A percentile compares a stretch with the other conserved stretches of the same genome.
phyloP scores from a whole-genome alignment of 1,284 basidiomycete species.

The Laetiporus sulphureus region DNA sequence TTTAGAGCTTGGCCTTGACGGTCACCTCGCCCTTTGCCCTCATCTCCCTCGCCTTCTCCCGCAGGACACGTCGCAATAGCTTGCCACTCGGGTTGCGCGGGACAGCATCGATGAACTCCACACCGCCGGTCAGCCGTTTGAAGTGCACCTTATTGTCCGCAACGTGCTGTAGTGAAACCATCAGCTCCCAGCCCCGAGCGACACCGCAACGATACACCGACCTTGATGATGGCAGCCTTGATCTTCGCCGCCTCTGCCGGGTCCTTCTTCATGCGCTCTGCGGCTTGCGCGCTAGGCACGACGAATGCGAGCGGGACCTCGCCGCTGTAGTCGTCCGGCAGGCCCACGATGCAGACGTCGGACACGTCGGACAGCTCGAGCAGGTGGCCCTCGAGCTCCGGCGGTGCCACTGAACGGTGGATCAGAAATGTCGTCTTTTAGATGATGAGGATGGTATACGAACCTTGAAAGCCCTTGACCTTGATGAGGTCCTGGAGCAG shows the following conservation, averaged over 20 bases:
- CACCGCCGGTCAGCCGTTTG: conserved; percentile 18
- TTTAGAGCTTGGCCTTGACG: conserved; percentile 5
- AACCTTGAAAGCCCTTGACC: conserved; percentile 56
- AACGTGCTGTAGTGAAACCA: conserved; percentile 15
- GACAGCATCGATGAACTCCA: conserved; percentile 20
- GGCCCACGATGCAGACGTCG: conserved; percentile 69
- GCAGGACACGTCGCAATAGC: conserved; percentile 18
- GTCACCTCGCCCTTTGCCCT: neutral
- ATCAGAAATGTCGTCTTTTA: conserved; percentile 14
- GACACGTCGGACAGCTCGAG: conserved; percentile 64
- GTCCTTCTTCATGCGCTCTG: conserved; percentile 12
- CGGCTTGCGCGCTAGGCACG: conserved; percentile 42
- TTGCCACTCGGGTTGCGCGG: conserved; percentile 23
- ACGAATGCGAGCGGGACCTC: conserved; percentile 74
- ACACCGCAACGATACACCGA: conserved; percentile 24
- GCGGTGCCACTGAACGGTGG: conserved; percentile 28
- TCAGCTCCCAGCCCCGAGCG: neutral
- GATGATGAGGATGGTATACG: neutral
- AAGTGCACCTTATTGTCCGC: conserved; percentile 18
- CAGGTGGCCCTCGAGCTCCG: conserved; percentile 49
- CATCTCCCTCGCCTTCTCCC: conserved; percentile 17
- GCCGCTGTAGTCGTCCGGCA: conserved; percentile 74
- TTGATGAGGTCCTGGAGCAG: conserved; percentile 47
- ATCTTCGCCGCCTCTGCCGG: conserved; percentile 8
- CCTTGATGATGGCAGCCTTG: conserved; percentile 15